Percentiles rank a stretch among this genome's conserved stretches.
Conservation (phyloP, 345 rosid genomes). For the Eucalyptus sp. region DNA sequence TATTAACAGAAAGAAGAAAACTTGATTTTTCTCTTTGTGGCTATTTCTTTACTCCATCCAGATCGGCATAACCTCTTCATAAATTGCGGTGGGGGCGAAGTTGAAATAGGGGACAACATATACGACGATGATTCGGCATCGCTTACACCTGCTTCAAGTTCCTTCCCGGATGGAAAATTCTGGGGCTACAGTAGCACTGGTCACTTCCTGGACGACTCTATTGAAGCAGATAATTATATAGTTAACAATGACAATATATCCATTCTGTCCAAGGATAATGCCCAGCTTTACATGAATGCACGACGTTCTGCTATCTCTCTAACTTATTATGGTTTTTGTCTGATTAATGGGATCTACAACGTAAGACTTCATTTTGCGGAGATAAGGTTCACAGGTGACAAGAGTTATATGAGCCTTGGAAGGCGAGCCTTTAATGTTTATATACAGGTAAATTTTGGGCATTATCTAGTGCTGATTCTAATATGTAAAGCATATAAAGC, state of each 20-base stretch:
- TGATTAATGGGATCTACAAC: constrained; percentile 3
- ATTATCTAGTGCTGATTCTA: background rate
- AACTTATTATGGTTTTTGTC: constrained; percentile 5
- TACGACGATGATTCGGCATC: background rate
- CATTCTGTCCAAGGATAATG: background rate
- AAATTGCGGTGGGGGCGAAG: background rate
- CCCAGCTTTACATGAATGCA: background rate
- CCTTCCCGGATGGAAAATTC: background rate
- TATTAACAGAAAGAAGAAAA: background rate
- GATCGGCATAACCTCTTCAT: background rate
- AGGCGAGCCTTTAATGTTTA: constrained; percentile 11
- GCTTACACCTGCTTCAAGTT: background rate
- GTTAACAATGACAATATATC: background rate
- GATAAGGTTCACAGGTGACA: constrained; percentile 2
- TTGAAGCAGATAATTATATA: too few relatives aligned
- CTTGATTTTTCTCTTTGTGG: background rate
- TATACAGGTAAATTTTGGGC: constrained; percentile 9
- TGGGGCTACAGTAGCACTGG: background rate
- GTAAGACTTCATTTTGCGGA: constrained; percentile 17
- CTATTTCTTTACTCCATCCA: background rate
- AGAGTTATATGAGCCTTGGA: constrained; percentile 3
- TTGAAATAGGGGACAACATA: rapidly evolving
- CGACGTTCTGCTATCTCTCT: background rate
- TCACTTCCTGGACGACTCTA: background rate
- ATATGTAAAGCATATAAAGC: background rate